These are phyloP conservation scores for Rhododendron vialii DNA, from an alignment of 148 eudicot species.

Conservation along the genomic window DNA sequence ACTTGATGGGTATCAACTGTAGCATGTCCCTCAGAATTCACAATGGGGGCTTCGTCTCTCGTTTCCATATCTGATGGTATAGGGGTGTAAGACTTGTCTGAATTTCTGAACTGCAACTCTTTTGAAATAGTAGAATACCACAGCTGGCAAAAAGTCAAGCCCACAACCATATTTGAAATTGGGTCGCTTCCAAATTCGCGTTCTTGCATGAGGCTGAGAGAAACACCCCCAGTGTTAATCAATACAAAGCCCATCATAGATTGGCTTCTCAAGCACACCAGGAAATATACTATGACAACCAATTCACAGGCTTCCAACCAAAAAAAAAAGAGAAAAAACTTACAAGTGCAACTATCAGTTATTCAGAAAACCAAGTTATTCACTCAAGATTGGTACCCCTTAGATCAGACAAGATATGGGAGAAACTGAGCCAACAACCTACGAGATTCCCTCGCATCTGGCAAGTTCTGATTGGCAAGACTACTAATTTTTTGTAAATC, in stretches of 20 bases:
- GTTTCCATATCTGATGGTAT: constrained; percentile 34
- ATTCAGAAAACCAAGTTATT: background rate
- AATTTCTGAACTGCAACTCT: constrained; percentile 36
- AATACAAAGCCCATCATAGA: background rate
- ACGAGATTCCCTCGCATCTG: background rate
- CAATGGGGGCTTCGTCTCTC: constrained; percentile 19
- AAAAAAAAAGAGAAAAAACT: background rate
- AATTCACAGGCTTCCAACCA: background rate
- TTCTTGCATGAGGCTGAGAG: constrained; percentile 25
- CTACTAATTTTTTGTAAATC: background rate
- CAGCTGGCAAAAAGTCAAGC: constrained; percentile 53
- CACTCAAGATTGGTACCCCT: background rate
- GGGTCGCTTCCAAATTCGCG: constrained; percentile 49
- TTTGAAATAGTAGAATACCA: constrained; percentile 56
- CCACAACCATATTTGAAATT: constrained; percentile 61
- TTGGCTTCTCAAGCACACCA: background rate
- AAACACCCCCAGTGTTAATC: constrained; percentile 10
- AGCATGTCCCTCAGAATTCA: constrained; percentile 30
- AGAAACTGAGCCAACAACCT: background rate
- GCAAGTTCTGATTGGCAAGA: background rate
- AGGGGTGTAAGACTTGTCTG: constrained; percentile 24
- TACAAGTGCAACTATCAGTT: background rate
- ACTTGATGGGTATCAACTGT: constrained; percentile 39
- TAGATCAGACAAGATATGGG: background rate
- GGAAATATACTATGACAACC: background rate